Evolutionary conservation across 192 early-diverging fungal genomes (phyloP).

Genomic region (Coemansia sp.): DNA sequence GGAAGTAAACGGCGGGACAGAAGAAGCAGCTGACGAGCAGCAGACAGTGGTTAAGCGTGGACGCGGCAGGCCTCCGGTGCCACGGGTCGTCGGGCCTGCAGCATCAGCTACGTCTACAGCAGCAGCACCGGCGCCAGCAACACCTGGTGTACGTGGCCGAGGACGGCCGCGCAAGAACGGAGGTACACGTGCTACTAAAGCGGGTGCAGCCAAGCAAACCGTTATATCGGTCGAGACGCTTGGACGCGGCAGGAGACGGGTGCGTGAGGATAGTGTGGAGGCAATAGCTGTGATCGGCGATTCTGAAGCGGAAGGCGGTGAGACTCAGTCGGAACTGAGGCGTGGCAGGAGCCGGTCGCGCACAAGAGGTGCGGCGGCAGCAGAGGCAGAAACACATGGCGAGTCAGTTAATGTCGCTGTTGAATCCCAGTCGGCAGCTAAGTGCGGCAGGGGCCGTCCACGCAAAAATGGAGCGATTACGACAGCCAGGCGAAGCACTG

Average conservation of each 20-base stretch:
- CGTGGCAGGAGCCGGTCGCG: constrained; percentile 1
- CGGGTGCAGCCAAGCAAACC: neutral
- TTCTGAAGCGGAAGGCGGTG: neutral
- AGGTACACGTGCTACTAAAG: neutral
- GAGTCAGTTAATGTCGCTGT: neutral
- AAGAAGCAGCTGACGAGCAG: no score
- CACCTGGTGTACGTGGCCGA: neutral
- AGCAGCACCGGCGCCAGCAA: no score
- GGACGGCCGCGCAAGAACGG: neutral
- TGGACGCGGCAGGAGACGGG: neutral
- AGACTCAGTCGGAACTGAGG: neutral
- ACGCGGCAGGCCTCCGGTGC: no score
- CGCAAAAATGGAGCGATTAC: neutral
- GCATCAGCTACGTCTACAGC: no score
- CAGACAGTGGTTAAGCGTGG: no score
- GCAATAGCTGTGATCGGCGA: neutral
- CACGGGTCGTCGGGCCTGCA: no score
- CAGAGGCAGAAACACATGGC: neutral
- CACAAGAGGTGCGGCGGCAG: neutral
- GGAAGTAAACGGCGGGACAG: no score
- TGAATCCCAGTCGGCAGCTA: neutral
- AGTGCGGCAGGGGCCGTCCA: constrained; percentile 9
- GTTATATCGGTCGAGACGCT: neutral
- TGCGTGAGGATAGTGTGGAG: neutral
- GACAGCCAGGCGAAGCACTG: neutral